These are phyloP conservation scores for Naganishia vaughanmartiniae DNA, from an alignment of 768 basidiomycete genomes.

Conservation along the genomic window DNA sequence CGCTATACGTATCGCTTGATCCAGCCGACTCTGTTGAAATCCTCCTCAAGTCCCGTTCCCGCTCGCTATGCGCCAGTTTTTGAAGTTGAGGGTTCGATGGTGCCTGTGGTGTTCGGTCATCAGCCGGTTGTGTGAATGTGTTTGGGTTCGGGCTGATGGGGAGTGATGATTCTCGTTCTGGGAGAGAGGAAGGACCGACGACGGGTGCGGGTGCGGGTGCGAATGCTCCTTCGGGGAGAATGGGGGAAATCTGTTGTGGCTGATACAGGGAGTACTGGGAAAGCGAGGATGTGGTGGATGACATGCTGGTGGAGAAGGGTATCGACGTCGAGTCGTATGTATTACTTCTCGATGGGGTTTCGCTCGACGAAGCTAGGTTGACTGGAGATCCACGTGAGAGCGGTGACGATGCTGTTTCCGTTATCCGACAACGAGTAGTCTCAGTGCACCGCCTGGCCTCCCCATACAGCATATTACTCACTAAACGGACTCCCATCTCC, in stretches of 20 bases:
- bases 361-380: not conserved
- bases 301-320: slow-evolving; percentile 19
- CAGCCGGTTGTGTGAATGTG: not conserved
- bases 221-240: not conserved
- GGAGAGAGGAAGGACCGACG: not conserved
- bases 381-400: not conserved
- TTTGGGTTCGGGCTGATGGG: not conserved
- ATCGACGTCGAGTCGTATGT: slow-evolving; percentile 1
- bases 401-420: not conserved
- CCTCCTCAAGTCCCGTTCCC: slow-evolving; percentile 1
- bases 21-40: not conserved
- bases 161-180: slow-evolving; percentile 11
- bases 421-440: not conserved
- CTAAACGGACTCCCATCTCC: not conserved
- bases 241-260: not conserved
- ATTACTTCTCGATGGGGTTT: not conserved
- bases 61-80: slow-evolving; percentile 8
- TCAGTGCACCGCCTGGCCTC: not conserved
- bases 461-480: not conserved
- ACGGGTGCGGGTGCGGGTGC: too few relatives aligned
- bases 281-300: slow-evolving; percentile 10
- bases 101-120: slow-evolving; percentile 1
- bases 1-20: slow-evolving; percentile 9
- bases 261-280: slow-evolving; percentile 14
- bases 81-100: slow-evolving; percentile 1